Evolutionary conservation across 2,329 filamentous ascomycete species (phyloP).

Genomic region (Drechslera avenae): DNA sequence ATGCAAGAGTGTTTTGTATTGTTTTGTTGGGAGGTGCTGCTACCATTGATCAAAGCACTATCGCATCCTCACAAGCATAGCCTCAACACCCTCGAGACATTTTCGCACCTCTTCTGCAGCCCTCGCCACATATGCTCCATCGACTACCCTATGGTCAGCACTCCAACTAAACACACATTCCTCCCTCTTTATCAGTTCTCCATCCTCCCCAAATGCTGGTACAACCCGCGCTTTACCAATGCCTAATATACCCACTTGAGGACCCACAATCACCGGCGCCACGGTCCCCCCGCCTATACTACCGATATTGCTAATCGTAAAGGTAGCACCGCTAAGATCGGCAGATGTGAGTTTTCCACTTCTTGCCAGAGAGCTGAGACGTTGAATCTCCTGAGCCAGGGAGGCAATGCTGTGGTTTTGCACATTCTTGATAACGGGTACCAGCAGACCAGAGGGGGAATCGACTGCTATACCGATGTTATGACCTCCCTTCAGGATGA

Average conservation of each 20-base stretch:
- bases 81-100: constrained; percentile 82
- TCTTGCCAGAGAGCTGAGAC: constrained; percentile 74
- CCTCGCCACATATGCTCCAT: constrained; percentile 91
- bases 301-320: constrained; percentile 96
- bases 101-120: constrained; percentile 81
- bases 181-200: constrained; percentile 72
- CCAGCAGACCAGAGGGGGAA: constrained; percentile 83
- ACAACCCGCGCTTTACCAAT: constrained; percentile 80
- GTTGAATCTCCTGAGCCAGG: constrained; percentile 75
- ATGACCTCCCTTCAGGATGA: constrained; percentile 82
- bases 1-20: neutral
- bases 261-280: constrained; percentile 86
- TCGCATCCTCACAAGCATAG: constrained; percentile 74
- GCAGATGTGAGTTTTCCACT: constrained; percentile 74
- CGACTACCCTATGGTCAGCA: constrained; percentile 90
- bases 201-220: constrained; percentile 71
- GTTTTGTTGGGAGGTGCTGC: neutral
- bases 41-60: constrained; percentile 6
- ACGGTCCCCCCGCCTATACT: constrained; percentile 93
- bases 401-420: constrained; percentile 74
- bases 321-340: constrained; percentile 85
- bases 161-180: constrained; percentile 95
- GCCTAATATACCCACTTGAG: constrained; percentile 89
- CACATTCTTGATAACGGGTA: constrained; percentile 89
- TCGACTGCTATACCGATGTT: constrained; percentile 98